Percentiles rank a stretch among this genome's conserved stretches.
Conservation (phyloP, 768 basidiomycete genomes). For the Trametes elegans region DNA sequence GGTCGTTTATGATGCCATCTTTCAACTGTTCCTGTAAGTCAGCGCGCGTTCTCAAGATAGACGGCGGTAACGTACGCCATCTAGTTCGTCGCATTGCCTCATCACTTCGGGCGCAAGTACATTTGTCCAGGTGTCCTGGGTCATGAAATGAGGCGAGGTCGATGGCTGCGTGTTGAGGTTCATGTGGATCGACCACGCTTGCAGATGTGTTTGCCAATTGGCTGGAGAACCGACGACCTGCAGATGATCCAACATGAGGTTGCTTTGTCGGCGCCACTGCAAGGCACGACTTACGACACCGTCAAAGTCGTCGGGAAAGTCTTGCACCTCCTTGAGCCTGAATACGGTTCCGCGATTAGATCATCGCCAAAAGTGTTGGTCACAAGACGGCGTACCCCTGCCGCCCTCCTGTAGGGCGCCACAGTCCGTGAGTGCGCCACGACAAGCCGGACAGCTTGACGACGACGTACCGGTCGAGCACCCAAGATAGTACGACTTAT, state of each 20-base stretch:
- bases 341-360: neutral
- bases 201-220: constrained; percentile 25
- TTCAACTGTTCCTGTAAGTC: constrained; percentile 16
- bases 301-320: constrained; percentile 35
- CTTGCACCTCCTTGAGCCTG: constrained; percentile 26
- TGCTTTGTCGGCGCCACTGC: too few species aligned
- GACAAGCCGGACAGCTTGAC: neutral
- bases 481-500: constrained; percentile 31
- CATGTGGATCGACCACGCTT: constrained; percentile 25
- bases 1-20: constrained; percentile 31
- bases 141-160: constrained; percentile 27
- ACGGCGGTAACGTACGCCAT: constrained; percentile 24
- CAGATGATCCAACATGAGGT: too few species aligned
- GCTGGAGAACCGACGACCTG: constrained; percentile 34
- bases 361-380: neutral
- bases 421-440: neutral
- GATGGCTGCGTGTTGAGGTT: constrained; percentile 24
- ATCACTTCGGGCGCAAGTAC: constrained; percentile 31
- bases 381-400: constrained; percentile 24
- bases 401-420: constrained; percentile 23
- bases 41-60: neutral
- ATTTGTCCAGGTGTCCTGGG: constrained; percentile 25
- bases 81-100: constrained; percentile 32
- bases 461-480: constrained; percentile 28
- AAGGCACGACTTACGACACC: constrained; percentile 26